phyloP scores from a whole-genome alignment of 495 filamentous ascomycete species.

The Xylaria curta region DNA sequence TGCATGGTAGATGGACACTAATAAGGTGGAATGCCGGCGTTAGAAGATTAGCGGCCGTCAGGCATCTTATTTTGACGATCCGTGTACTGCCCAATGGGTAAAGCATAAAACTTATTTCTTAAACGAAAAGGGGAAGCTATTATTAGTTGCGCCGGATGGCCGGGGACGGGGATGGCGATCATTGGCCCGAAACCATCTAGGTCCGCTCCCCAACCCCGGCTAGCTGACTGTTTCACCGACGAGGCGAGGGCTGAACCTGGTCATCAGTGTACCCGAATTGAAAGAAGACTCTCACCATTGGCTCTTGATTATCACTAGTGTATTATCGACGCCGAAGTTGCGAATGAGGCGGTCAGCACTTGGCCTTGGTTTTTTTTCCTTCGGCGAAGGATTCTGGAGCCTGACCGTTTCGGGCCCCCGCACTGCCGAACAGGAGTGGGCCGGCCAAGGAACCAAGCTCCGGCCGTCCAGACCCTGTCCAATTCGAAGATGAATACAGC shows the following conservation, averaged over 20 bases:
- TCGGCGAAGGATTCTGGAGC: neutral
- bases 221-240: neutral
- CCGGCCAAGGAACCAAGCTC: neutral
- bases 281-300: neutral
- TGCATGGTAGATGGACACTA: neutral
- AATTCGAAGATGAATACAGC: neutral
- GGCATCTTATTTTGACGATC: neutral
- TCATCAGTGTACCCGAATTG: neutral
- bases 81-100: neutral
- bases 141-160: neutral
- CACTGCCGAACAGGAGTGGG: neutral
- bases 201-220: neutral
- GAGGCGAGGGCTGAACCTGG: neutral
- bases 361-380: neutral
- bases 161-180: neutral
- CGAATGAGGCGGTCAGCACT: neutral
- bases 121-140: neutral
- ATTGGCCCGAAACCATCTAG: neutral
- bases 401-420: neutral
- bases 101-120: neutral
- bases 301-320: neutral
- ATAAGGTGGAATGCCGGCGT: neutral
- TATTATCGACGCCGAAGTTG: neutral
- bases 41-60: neutral
- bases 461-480: neutral